phyloP scores from a whole-genome alignment of 331 rosid genomes.

The Quercus tomentella region DNA sequence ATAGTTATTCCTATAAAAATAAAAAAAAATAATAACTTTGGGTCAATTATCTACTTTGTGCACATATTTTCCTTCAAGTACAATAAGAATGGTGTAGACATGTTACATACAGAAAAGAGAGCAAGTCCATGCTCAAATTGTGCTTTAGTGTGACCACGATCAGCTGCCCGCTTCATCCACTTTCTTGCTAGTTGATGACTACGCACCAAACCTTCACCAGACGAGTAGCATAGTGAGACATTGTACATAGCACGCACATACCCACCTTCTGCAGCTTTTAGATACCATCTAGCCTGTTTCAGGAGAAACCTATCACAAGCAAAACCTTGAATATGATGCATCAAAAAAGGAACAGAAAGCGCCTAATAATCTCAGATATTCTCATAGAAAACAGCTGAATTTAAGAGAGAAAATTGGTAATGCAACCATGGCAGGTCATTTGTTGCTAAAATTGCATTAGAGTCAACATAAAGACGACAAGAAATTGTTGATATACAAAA shows the following conservation, averaged over 20 bases:
- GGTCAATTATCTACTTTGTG: background rate
- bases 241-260: slow-evolving; percentile 91
- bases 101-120: slow-evolving; percentile 63
- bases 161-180: slow-evolving; percentile 97
- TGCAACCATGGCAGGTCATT: too few relatives aligned
- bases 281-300: slow-evolving; percentile 81
- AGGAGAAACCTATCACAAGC: slow-evolving; percentile 10
- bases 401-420: too few relatives aligned
- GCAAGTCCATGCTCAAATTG: slow-evolving; percentile 85
- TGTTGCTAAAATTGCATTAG: too few relatives aligned
- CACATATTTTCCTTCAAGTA: background rate
- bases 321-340: slow-evolving; percentile 4
- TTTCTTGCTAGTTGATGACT: slow-evolving; percentile 61
- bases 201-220: slow-evolving; percentile 64
- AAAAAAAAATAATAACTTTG: too few relatives aligned
- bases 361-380: too few relatives aligned
- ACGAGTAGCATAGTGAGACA: slow-evolving; percentile 63
- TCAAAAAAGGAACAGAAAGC: background rate
- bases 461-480: too few relatives aligned
- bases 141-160: slow-evolving; percentile 76
- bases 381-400: too few relatives aligned
- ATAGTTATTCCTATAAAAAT: too few relatives aligned
- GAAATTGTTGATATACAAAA: too few relatives aligned
- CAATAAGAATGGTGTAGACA: background rate
- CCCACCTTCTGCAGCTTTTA: slow-evolving; percentile 87